Percentiles rank a stretch among this genome's conserved stretches.
These are phyloP conservation scores for Cardamine resedifolia DNA, from an alignment of 345 rosid genomes.

Conservation along the genomic window DNA sequence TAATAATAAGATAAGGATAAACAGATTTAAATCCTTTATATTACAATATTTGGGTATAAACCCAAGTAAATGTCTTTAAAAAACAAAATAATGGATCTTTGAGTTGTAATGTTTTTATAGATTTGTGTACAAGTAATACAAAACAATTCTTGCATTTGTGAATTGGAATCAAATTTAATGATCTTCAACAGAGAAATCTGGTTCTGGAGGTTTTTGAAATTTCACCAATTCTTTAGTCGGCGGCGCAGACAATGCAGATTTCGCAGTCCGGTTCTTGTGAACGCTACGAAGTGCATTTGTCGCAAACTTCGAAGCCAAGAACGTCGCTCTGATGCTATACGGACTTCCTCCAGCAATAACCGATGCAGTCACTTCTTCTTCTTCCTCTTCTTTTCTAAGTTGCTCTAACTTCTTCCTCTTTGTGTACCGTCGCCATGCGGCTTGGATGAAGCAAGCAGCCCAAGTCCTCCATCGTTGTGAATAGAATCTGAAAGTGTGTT, in stretches of 20 bases:
- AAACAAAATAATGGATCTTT: background rate
- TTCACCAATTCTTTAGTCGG: slow-evolving; percentile 69
- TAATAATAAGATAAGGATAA: background rate
- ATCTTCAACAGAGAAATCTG: slow-evolving; percentile 91
- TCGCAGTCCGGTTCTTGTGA: slow-evolving; percentile 68
- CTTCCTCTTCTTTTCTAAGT: slow-evolving; percentile 73
- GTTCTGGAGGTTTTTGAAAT: slow-evolving; percentile 92
- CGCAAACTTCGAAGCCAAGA: slow-evolving; percentile 84
- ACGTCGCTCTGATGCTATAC: slow-evolving; percentile 81
- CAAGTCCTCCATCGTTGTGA: slow-evolving; percentile 98
- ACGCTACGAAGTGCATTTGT: slow-evolving; percentile 91
- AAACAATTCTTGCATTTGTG: background rate
- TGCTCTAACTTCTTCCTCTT: slow-evolving; percentile 82
- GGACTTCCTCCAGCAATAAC: slow-evolving; percentile 53
- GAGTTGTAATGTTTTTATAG: slow-evolving; percentile 8
- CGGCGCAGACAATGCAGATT: slow-evolving; percentile 38
- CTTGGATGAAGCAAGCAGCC: slow-evolving; percentile 97
- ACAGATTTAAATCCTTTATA: background rate
- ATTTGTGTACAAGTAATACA: slow-evolving; percentile 28
- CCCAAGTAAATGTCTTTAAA: slow-evolving; percentile 2
- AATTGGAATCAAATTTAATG: slow-evolving; percentile 35
- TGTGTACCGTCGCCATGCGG: slow-evolving; percentile 86
- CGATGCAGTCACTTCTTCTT: slow-evolving; percentile 20
- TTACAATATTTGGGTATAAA: slow-evolving; percentile 17
- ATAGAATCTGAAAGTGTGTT: slow-evolving; percentile 94